phyloP scores from a whole-genome alignment of 2,329 filamentous ascomycete species.

The Hirsutella rhossiliensis region DNA sequence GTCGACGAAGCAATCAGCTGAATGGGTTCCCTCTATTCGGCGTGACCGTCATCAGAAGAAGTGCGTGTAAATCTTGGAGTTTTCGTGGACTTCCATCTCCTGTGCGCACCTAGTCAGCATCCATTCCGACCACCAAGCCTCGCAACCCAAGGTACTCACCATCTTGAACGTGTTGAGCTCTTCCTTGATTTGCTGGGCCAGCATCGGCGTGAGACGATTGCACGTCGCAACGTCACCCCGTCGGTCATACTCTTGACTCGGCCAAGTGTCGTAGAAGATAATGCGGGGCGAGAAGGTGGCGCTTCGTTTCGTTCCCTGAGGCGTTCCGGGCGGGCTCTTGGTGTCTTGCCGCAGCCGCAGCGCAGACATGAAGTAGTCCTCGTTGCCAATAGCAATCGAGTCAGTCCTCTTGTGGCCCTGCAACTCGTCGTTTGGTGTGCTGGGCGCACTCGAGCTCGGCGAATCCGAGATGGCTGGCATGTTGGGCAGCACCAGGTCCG shows the following conservation, averaged over 20 bases:
- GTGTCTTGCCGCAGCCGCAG: slow-evolving; percentile 63
- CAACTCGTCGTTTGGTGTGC: slow-evolving; percentile 72
- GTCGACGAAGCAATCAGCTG: slow-evolving; percentile 15
- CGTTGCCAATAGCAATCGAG: slow-evolving; percentile 62
- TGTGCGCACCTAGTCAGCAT: slow-evolving; percentile 32
- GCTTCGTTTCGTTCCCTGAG: slow-evolving; percentile 53
- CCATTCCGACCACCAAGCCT: background rate
- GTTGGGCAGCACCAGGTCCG: slow-evolving; percentile 45
- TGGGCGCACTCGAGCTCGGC: slow-evolving; percentile 74
- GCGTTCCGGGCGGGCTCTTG: slow-evolving; percentile 71
- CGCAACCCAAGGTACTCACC: slow-evolving; percentile 21
- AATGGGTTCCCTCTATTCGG: slow-evolving; percentile 9
- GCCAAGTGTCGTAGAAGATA: slow-evolving; percentile 94
- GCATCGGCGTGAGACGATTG: slow-evolving; percentile 91
- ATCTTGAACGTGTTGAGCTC: slow-evolving; percentile 99
- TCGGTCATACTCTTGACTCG: slow-evolving; percentile 88
- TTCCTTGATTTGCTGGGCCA: slow-evolving; percentile 98
- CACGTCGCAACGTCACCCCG: slow-evolving; percentile 94
- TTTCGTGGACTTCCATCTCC: slow-evolving; percentile 99
- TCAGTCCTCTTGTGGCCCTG: slow-evolving; percentile 54
- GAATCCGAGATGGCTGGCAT: slow-evolving; percentile 60
- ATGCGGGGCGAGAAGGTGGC: slow-evolving; percentile 83
- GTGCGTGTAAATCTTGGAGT: slow-evolving; percentile 98
- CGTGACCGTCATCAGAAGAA: slow-evolving; percentile 68
- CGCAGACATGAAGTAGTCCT: slow-evolving; percentile 82